Base-by-base conservation (phyloP, 495 filamentous ascomycete genomes). In the Penicillium paradoxum region DNA sequence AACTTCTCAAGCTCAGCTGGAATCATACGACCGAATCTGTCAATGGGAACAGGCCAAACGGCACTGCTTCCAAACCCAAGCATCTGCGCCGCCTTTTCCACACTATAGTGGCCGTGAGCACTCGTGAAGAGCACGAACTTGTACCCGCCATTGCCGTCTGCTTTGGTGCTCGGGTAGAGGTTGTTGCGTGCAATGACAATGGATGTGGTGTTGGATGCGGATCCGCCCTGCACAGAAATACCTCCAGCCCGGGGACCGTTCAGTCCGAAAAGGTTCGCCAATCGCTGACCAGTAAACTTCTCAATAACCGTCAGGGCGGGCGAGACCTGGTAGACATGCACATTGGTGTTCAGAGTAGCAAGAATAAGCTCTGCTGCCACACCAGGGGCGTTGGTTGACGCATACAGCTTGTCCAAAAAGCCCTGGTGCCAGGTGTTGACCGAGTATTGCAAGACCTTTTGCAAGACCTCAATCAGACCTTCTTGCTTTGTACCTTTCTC, bases 341-440 rank as follows among this genome's bases (percentile, higher is more conserved):
- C 70, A 68, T 96, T 96, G 37, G 92, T 95, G 69, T 98, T 97
- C 27, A 97, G 69, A 6, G 84, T 79, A 0, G 86, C 80, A 17
- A 96, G 83, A 30, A 96, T 77, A 15, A 96, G 78, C 58, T 98
- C 91, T 3, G 89, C 86, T 15, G 83, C 80, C 0, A 96, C 75
- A 14, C 91, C 91, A 18, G 89, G 88, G 14, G 91, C 84, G 69
- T 93, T 91, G 22, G 88, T 93, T 45, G 82, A 85, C 18, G 86
- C 85, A 68, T 96, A 97, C 29, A 96, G 74, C 73, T 96, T 95
- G 69, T 96, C 89, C 65, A 97, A 69, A 71, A 98, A 96, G 7
- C 91, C 93, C 63, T 91, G 89, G 67, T 92, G 86, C 91, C 92
- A 97, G 29, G 92, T 97, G 69, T 97, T 97, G 60, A 96, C 92